A percentile compares a stretch with the other conserved stretches of the same genome.
Conservation (phyloP, 345 rosid species). For the Linum lewisii region DNA sequence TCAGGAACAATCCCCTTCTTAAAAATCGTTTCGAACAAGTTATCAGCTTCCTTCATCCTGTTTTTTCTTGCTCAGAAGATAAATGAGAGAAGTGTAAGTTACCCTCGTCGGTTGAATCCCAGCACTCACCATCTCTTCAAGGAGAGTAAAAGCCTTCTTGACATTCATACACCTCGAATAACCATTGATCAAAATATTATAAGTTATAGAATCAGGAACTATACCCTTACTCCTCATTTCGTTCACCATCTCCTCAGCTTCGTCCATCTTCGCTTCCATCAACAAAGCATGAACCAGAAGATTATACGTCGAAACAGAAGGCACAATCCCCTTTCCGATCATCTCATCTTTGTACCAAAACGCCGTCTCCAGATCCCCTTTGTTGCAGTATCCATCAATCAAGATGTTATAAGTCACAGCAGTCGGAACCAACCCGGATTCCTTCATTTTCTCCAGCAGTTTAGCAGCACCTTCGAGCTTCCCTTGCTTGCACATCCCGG, state of each 20-base stretch:
- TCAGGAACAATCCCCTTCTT: slow-evolving; percentile 42
- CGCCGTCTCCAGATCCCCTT: slow-evolving; percentile 55
- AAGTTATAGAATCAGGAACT: slow-evolving; percentile 53
- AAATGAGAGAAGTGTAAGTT: slow-evolving; percentile 76
- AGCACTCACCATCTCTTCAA: slow-evolving; percentile 51
- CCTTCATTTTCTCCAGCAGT: slow-evolving; percentile 51
- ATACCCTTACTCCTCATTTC: slow-evolving; percentile 61
- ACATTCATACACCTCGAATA: slow-evolving; percentile 63
- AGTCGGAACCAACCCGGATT: slow-evolving; percentile 48
- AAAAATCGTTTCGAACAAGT: slow-evolving; percentile 50
- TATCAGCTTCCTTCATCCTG: slow-evolving; percentile 68
- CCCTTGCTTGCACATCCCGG: slow-evolving; percentile 74
- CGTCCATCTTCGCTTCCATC: slow-evolving; percentile 51
- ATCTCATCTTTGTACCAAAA: slow-evolving; percentile 66
- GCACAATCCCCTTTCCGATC: slow-evolving; percentile 50
- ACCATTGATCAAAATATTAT: slow-evolving; percentile 80
- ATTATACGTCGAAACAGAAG: slow-evolving; percentile 71
- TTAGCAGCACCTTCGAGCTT: slow-evolving; percentile 53
- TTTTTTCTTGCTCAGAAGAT: slow-evolving; percentile 49
- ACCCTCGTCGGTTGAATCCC: slow-evolving; percentile 56
- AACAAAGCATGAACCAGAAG: slow-evolving; percentile 70
- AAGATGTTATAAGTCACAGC: slow-evolving; percentile 71
- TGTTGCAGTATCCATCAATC: slow-evolving; percentile 68
- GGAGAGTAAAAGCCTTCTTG: slow-evolving; percentile 55
- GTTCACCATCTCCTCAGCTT: slow-evolving; percentile 51